phyloP scores from a whole-genome alignment of 2,329 filamentous ascomycete genomes.

The Ilyonectria destructans region DNA sequence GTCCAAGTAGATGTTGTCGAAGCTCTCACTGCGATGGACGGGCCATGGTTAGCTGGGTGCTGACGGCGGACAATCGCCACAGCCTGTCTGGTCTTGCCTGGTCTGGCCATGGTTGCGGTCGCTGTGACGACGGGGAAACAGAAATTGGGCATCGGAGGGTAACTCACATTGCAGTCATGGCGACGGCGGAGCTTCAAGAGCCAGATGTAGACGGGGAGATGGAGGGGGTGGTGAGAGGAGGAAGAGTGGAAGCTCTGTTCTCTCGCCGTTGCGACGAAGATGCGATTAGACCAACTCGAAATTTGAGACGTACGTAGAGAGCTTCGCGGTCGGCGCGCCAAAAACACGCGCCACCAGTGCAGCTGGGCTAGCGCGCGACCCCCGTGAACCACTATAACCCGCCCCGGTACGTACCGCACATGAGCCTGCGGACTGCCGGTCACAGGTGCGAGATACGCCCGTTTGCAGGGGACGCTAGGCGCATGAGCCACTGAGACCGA shows the following conservation, averaged over 20 bases:
- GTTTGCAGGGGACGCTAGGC: slow-evolving; percentile 9
- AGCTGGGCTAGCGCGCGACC: neutral
- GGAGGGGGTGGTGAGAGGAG: slow-evolving; percentile 6
- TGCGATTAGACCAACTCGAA: slow-evolving; percentile 32
- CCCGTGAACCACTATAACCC: slow-evolving; percentile 43
- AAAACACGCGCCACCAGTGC: slow-evolving; percentile 31
- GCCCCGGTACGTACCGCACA: slow-evolving; percentile 15
- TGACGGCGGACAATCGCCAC: slow-evolving; percentile 22
- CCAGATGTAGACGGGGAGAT: neutral
- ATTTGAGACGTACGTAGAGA: slow-evolving; percentile 20
- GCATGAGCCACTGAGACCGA: slow-evolving; percentile 13
- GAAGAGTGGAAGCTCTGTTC: slow-evolving; percentile 8
- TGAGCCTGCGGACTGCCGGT: neutral
- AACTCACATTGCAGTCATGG: slow-evolving; percentile 60
- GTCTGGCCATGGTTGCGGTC: neutral
- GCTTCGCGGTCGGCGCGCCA: slow-evolving; percentile 34
- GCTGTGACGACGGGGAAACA: neutral
- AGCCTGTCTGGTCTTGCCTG: neutral
- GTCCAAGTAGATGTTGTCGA: slow-evolving; percentile 97
- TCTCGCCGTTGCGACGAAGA: slow-evolving; percentile 29
- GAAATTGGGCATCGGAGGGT: neutral
- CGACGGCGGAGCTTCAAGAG: slow-evolving; percentile 27
- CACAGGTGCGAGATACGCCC: neutral
- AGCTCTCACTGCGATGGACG: slow-evolving; percentile 79
- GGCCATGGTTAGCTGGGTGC: slow-evolving; percentile 33